Evolutionary conservation across 306 rosid genomes (phyloP).

Genomic region (Amphicarpaea edgeworthii): DNA sequence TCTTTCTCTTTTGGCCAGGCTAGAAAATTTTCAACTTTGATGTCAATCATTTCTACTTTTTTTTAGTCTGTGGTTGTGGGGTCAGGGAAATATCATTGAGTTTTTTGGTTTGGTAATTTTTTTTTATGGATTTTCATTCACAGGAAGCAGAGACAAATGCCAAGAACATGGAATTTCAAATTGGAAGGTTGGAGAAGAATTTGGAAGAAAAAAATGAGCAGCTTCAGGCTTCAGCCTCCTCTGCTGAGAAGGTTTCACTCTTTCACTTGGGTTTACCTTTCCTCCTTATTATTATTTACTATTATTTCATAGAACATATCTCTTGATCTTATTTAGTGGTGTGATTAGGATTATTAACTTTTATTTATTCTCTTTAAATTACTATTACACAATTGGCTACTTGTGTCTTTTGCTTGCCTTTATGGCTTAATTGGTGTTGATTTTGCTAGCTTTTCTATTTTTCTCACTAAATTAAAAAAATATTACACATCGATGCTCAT

Average conservation of each 20-base stretch:
- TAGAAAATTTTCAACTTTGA: constrained; percentile 42
- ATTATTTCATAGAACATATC: background rate
- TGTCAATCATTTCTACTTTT: constrained; percentile 49
- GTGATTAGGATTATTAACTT: constrained; percentile 26
- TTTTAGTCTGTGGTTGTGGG: constrained; percentile 57
- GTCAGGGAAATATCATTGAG: constrained; percentile 44
- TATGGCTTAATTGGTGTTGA: constrained; percentile 33
- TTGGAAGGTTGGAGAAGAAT: constrained; percentile 65
- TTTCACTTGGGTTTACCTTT: constrained; percentile 13
- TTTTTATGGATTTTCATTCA: constrained; percentile 42
- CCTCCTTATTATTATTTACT: constrained; percentile 2
- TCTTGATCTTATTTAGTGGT: constrained; percentile 31
- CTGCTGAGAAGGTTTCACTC: constrained; percentile 71
- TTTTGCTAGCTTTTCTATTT: constrained; percentile 35
- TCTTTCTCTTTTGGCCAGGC: constrained; percentile 31
- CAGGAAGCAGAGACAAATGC: constrained; percentile 92
- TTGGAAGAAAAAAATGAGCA: constrained; percentile 73
- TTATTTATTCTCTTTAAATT: constrained; percentile 10
- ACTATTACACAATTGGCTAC: constrained; percentile 29
- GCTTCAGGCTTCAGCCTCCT: constrained; percentile 76
- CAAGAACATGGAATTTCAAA: constrained; percentile 80
- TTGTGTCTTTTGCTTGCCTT: constrained; percentile 38
- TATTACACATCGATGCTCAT: constrained; percentile 35
- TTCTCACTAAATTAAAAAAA: constrained; percentile 27
- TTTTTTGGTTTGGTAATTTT: constrained; percentile 27